Evolutionary conservation across 129 eudicot species (phyloP).

Genomic region (Artemisia annua): DNA sequence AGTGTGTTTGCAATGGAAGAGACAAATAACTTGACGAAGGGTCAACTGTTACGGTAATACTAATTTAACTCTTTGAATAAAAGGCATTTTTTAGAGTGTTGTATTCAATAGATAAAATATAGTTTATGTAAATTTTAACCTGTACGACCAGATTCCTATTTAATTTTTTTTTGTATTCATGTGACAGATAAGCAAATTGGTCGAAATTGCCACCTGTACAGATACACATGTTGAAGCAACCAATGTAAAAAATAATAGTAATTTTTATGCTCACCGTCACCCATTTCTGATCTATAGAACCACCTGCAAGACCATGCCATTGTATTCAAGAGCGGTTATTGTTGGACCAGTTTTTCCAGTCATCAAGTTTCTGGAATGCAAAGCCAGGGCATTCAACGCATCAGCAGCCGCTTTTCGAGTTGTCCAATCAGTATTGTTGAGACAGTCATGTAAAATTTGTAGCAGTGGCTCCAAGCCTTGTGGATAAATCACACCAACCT

Average conservation of each 20-base stretch:
- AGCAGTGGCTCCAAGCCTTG: constrained; percentile 75
- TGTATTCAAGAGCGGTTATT: constrained; percentile 67
- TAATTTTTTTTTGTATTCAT: neutral
- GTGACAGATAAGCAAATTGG: neutral
- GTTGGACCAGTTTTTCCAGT: constrained; percentile 51
- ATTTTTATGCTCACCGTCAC: constrained; percentile 45
- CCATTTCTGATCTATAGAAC: constrained; percentile 42
- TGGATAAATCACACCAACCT: constrained; percentile 93
- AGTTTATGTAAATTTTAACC: no score
- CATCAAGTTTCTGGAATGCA: constrained; percentile 60
- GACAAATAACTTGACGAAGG: no score
- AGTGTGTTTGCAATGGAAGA: no score
- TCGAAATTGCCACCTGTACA: neutral
- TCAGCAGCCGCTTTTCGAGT: constrained; percentile 98
- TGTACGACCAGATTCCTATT: neutral
- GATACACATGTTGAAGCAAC: neutral
- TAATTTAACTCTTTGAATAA: neutral
- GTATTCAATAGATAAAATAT: neutral
- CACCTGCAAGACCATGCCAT: constrained; percentile 79
- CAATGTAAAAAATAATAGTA: constrained; percentile 1
- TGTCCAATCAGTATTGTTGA: constrained; percentile 86
- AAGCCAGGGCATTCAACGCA: constrained; percentile 64
- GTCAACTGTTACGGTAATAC: neutral
- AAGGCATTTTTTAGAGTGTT: neutral
- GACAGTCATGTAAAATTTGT: constrained; percentile 88